These are phyloP conservation scores for Stemphylium vesicarium DNA, from an alignment of 2,329 filamentous ascomycete genomes.

Conservation along the genomic window DNA sequence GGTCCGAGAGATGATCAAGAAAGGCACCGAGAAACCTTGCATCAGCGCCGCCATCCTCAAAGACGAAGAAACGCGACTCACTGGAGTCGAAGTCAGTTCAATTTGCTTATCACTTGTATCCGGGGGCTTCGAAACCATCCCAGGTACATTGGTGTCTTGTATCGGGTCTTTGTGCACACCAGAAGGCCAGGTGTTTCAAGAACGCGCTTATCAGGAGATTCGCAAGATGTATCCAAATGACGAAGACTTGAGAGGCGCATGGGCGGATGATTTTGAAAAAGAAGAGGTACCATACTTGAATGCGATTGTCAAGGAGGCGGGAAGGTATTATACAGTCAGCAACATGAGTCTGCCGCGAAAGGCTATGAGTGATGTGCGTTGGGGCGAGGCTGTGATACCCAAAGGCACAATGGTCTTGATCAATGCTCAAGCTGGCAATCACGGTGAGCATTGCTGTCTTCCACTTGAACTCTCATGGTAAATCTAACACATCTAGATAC, in stretches of 20 bases:
- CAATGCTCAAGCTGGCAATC: slow-evolving; percentile 63
- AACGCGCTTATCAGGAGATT: slow-evolving; percentile 61
- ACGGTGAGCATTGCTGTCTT: slow-evolving; percentile 44
- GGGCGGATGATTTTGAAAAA: slow-evolving; percentile 53
- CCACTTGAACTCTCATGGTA: slow-evolving; percentile 52
- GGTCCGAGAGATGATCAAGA: slow-evolving; percentile 59
- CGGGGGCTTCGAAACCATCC: slow-evolving; percentile 63
- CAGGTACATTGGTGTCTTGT: slow-evolving; percentile 59
- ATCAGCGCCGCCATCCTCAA: slow-evolving; percentile 62
- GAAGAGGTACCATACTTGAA: slow-evolving; percentile 59
- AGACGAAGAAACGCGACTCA: slow-evolving; percentile 61
- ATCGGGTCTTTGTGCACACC: slow-evolving; percentile 58
- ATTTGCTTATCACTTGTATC: slow-evolving; percentile 62
- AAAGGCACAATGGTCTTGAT: slow-evolving; percentile 62
- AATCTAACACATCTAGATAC: slow-evolving; percentile 54
- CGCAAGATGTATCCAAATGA: slow-evolving; percentile 53
- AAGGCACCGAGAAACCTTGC: slow-evolving; percentile 61
- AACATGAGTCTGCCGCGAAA: slow-evolving; percentile 61
- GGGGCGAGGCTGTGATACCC: slow-evolving; percentile 60
- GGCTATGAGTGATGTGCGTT: slow-evolving; percentile 58
- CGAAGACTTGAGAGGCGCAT: slow-evolving; percentile 53
- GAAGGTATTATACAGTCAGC: slow-evolving; percentile 61
- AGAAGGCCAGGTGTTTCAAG: slow-evolving; percentile 59
- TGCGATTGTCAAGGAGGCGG: slow-evolving; percentile 60
- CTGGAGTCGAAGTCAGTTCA: slow-evolving; percentile 60